phyloP scores from a whole-genome alignment of 139 green algal species.

The Micractinium conductrix region DNA sequence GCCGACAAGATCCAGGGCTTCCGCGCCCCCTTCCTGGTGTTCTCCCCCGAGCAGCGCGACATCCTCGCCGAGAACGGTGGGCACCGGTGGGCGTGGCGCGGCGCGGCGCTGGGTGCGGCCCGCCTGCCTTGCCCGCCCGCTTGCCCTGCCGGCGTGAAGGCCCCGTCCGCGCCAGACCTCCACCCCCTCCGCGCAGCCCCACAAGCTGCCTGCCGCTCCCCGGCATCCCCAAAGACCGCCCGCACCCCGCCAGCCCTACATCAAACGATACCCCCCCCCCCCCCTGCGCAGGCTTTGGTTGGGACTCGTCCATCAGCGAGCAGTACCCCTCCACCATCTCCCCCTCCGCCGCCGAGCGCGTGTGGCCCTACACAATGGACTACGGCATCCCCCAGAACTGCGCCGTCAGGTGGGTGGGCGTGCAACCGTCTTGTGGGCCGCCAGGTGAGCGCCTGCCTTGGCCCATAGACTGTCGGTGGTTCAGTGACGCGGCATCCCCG shows the following conservation, averaged over 20 bases:
- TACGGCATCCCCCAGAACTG: slow-evolving; percentile 36
- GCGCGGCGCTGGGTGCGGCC: not conserved
- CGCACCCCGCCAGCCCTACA: no score
- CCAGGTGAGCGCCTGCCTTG: no score
- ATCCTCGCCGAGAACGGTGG: slow-evolving; percentile 28
- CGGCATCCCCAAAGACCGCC: no score
- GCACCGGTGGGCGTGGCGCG: not conserved
- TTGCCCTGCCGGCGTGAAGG: not conserved
- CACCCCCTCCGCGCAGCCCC: no score
- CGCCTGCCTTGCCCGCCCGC: not conserved
- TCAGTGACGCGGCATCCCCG: no score
- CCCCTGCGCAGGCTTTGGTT: slow-evolving; percentile 20
- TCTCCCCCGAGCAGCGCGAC: slow-evolving; percentile 18
- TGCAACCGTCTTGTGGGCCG: no score
- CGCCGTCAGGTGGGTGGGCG: not conserved
- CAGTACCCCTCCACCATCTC: slow-evolving; percentile 34
- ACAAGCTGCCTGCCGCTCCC: no score
- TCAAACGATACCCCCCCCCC: not conserved
- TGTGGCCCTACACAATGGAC: slow-evolving; percentile 50
- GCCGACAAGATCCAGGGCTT: slow-evolving; percentile 31
- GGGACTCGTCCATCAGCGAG: slow-evolving; percentile 42
- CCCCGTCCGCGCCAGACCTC: no score
- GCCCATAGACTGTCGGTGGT: no score
- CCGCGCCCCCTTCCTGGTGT: slow-evolving; percentile 37
- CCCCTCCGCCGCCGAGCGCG: not conserved